Percentiles rank a stretch among this genome's conserved stretches.
Conservation (phyloP, 2,329 filamentous ascomycete species). For the Seiridium unicorne region DNA sequence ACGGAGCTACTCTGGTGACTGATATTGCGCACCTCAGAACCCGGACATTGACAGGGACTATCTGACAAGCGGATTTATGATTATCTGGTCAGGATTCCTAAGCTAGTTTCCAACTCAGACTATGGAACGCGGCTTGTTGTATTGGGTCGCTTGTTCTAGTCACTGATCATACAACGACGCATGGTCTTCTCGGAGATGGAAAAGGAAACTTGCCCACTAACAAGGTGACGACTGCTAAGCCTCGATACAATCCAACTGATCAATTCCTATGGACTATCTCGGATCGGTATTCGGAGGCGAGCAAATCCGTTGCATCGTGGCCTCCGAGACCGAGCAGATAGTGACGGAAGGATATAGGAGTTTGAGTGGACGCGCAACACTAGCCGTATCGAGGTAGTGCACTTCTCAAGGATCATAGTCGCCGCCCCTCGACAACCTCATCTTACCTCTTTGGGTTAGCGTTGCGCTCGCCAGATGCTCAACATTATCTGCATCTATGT, state of each 20-base stretch:
- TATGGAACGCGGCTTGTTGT: not conserved
- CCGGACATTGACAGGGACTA: slow-evolving; percentile 13
- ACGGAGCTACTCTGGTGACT: not conserved
- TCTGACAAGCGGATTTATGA: slow-evolving; percentile 17
- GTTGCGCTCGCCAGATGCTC: not conserved
- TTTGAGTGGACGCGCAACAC: not conserved
- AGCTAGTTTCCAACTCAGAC: not conserved
- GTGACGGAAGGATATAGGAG: too few species aligned
- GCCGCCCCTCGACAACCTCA: not conserved
- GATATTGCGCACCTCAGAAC: not conserved
- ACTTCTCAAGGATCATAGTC: not conserved
- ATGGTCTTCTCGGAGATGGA: too few species aligned
- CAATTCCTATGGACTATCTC: too few species aligned
- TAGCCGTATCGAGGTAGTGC: not conserved
- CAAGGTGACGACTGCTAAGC: too few species aligned
- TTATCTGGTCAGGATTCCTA: slow-evolving; percentile 18
- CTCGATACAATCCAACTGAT: too few species aligned
- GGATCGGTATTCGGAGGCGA: too few species aligned
- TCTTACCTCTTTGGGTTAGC: not conserved
- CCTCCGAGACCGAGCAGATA: too few species aligned
- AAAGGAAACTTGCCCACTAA: too few species aligned
- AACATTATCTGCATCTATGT: not conserved
- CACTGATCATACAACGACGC: not conserved
- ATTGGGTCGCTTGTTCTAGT: not conserved
- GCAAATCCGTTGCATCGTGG: too few species aligned